A percentile compares a stretch with the other conserved stretches of the same genome.
Conservation (phyloP, 2,329 filamentous ascomycete genomes). For the Ophiosphaerella korrae region DNA sequence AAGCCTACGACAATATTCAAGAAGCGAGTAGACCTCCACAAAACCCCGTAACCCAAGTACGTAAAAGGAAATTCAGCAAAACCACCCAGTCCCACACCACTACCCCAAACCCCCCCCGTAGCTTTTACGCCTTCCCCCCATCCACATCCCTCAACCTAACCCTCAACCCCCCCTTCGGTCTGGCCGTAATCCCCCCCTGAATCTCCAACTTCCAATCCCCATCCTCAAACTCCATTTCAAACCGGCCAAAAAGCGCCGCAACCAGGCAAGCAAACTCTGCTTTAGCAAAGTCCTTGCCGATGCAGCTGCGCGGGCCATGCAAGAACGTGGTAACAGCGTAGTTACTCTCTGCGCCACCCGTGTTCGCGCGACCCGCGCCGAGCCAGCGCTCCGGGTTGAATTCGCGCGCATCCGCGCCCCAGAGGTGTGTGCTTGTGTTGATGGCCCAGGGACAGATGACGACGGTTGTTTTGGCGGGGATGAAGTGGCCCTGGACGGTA, state of each 20-base stretch:
- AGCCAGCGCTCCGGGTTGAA: constrained; percentile 74
- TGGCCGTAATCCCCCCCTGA: constrained; percentile 71
- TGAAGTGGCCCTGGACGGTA: constrained; percentile 64
- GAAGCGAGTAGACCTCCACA: no score
- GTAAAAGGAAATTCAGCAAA: no score
- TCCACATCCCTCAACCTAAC: constrained; percentile 62
- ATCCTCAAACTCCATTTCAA: constrained; percentile 71
- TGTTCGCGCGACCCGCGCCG: constrained; percentile 56
- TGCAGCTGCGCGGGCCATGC: constrained; percentile 84
- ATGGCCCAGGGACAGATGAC: constrained; percentile 68
- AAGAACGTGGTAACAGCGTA: constrained; percentile 82
- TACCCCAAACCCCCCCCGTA: no score
- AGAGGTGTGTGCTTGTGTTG: constrained; percentile 71
- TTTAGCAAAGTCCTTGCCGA: constrained; percentile 79
- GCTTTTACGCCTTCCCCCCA: not conserved
- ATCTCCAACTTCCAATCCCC: constrained; percentile 63
- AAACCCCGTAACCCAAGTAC: no score
- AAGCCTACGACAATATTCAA: no score
- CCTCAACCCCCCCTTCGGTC: constrained; percentile 73
- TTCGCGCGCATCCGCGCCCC: constrained; percentile 74
- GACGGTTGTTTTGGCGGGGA: constrained; percentile 74
- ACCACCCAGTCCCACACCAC: no score
- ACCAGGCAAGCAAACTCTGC: constrained; percentile 85
- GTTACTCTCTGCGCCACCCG: constrained; percentile 75
- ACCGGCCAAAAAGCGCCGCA: constrained; percentile 76